phyloP scores from a whole-genome alignment of 257 asterid genomes.

The Cruciata laevipes region DNA sequence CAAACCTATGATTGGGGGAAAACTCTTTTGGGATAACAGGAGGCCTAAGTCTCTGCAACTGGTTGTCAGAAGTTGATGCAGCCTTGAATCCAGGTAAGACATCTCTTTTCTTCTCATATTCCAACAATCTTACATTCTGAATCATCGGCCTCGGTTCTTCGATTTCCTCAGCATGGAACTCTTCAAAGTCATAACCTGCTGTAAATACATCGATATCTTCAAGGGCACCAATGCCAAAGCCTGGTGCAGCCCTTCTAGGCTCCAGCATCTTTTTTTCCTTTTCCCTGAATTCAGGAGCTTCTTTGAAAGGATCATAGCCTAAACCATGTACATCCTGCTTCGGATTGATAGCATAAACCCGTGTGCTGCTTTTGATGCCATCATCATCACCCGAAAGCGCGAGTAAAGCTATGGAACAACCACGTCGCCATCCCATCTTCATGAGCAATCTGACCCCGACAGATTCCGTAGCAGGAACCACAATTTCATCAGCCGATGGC shows the following conservation, averaged over 20 bases:
- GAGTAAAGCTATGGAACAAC: slow-evolving; percentile 78
- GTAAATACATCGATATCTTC: slow-evolving; percentile 88
- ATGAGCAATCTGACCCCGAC: slow-evolving; percentile 78
- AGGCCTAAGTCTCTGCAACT: slow-evolving; percentile 64
- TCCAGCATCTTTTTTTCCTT: slow-evolving; percentile 63
- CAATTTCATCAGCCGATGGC: slow-evolving; percentile 85
- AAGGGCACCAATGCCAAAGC: slow-evolving; percentile 96
- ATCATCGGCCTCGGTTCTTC: slow-evolving; percentile 63
- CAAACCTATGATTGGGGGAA: slow-evolving; percentile 67
- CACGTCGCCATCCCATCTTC: slow-evolving; percentile 98
- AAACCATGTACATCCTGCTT: slow-evolving; percentile 84
- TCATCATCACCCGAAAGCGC: slow-evolving; percentile 48
- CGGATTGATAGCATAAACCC: slow-evolving; percentile 68
- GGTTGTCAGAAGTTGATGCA: slow-evolving; percentile 59
- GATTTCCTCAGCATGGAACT: slow-evolving; percentile 62
- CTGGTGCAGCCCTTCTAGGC: slow-evolving; percentile 83
- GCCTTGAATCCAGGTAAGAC: slow-evolving; percentile 69
- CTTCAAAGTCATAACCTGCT: slow-evolving; percentile 79
- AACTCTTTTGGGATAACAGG: slow-evolving; percentile 76
- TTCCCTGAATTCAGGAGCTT: slow-evolving; percentile 96
- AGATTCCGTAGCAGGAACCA: slow-evolving; percentile 71
- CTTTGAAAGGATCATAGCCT: slow-evolving; percentile 95
- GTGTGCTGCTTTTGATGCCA: slow-evolving; percentile 43
- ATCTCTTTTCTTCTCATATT: slow-evolving; percentile 45
- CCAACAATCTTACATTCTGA: slow-evolving; percentile 50